Evolutionary conservation across 352 stramenopile species (phyloP), one percentile per base, ranked within the genome.

Genomic region (Sclerospora graminicola): DNA sequence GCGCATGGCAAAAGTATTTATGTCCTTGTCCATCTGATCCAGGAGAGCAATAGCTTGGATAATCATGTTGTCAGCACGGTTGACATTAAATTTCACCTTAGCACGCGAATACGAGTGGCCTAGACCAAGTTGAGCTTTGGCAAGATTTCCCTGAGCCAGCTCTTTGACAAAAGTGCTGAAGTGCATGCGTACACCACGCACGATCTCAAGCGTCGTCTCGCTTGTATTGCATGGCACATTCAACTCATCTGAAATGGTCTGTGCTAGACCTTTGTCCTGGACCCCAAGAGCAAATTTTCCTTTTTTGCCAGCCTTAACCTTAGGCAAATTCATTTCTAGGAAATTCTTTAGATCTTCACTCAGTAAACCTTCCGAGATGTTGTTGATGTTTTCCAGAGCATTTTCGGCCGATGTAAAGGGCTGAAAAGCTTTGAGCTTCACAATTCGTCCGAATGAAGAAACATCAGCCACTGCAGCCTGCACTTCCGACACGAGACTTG

Each of bases 1-100:
- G 47, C 97, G 86, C 97, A 99, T 99, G 40, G 96, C 92, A 66
- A 99, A 99, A 39, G 97, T 99, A 74, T 99, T 99, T 41, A 99
- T 87, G 74, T 99, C 97, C 82, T 99, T 99, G 79, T 99, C 97
- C 79, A 99, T 84, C 57, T 99, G 95, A 79, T 99, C 97, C 10
- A 99, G 75, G 16, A 99, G 77, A 50, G 88, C 95, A 65, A 99
- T 99, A 26, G 85, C 92, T 73, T 99, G 97, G 69, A 99, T 99
- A 66, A 99, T 99, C 97, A 99, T 99, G 71, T 99, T 99, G 68
- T 99, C 97, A 14, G 92, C 93, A 32, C 95, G 82, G 66, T 97
- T 98, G 41, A 98, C 96, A 73, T 99, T 99, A 72, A 99, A 99
- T 84, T 99, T 99, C 39, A 94, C 82, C 81, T 99, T 98, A 45